Evolutionary conservation across 2,329 filamentous ascomycete species (phyloP), one percentile per base, ranked within the genome.

Genomic region (Sporothrix protearum): DNA sequence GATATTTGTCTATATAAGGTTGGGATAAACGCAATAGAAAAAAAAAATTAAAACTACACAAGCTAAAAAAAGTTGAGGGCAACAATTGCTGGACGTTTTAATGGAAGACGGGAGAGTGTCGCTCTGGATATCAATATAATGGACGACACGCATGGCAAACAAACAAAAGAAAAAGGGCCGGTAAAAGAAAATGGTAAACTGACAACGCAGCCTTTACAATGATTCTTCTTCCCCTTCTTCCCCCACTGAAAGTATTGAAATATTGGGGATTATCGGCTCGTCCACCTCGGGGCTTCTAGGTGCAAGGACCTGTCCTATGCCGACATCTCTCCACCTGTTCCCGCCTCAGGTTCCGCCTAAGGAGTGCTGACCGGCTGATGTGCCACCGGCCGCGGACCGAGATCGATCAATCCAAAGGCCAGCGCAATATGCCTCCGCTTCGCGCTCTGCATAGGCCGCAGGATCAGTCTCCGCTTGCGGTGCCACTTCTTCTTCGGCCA

Each of bases 41-140:
- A 71, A 71, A 71, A 71, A 64, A 61, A 68, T 68, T 33, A 71
- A 71, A 71, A 71, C 39, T 61, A 63, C 6, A 63, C 25, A 30
- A n/a, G 7, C 33, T 36, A 19, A 7, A 61, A 10, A 10, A 14
- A 3, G 14, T 1, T 33, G 14, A n/a, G n/a, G n/a, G n/a, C n/a
- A n/a, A n/a, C n/a, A n/a, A n/a, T n/a, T n/a, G n/a, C 14, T 33
- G 12, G 45, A 69, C 16, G 22, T 42, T 22, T 42, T 4, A 57
- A 25, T 30, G 14, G 25, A 57, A 28, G 39, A 57, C 22, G 9
- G 30, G 22, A 25, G n/a, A 39, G 36, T 7, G 53, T 16, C 28
- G 28, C 25, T 33, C 28, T 33, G 53, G 53, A 57, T 33, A 57
- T 33, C 53, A 57, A 57, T 57, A 33, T 16, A 9, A 57, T 19